A percentile compares a stretch with the other conserved stretches of the same genome.
Conservation (phyloP, 208 protist species). For the Acanthamoeba triangularis region DNA sequence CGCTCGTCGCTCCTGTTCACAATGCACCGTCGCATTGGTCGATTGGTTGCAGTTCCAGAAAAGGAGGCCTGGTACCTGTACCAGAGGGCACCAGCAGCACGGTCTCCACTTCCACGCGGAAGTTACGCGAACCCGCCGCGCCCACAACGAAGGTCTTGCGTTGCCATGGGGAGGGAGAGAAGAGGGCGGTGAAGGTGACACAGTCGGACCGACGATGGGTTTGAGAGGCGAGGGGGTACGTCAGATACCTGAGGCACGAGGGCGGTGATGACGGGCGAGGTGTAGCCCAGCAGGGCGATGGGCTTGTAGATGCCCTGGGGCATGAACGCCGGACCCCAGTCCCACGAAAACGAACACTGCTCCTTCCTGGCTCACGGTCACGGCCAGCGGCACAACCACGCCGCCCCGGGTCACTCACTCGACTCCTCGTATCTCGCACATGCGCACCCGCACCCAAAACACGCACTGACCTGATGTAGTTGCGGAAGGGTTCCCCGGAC, state of each 20-base stretch:
- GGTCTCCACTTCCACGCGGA: background rate
- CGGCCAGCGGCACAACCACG: no score
- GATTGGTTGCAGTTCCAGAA: background rate
- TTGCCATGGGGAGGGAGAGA: no score
- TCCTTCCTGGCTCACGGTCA: conserved; percentile 43
- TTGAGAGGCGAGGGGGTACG: no score
- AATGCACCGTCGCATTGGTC: no score
- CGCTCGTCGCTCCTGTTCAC: background rate
- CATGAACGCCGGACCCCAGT: conserved; percentile 75
- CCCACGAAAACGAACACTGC: conserved; percentile 79
- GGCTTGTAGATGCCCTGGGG: conserved; percentile 71
- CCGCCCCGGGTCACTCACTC: no score
- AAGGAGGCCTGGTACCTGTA: background rate
- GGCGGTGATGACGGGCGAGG: background rate
- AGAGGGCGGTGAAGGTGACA: no score
- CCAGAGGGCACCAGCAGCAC: background rate
- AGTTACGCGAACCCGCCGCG: background rate
- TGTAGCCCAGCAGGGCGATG: conserved; percentile 42
- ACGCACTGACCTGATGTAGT: conserved; percentile 28
- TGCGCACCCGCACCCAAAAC: no score
- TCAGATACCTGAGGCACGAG: background rate
- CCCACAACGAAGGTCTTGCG: background rate
- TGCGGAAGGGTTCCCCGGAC: conserved; percentile 31
- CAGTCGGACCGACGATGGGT: no score
- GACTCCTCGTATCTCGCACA: no score